Evolutionary conservation across 345 rosid genomes (phyloP).

Genomic region (Salix suchowensis): DNA sequence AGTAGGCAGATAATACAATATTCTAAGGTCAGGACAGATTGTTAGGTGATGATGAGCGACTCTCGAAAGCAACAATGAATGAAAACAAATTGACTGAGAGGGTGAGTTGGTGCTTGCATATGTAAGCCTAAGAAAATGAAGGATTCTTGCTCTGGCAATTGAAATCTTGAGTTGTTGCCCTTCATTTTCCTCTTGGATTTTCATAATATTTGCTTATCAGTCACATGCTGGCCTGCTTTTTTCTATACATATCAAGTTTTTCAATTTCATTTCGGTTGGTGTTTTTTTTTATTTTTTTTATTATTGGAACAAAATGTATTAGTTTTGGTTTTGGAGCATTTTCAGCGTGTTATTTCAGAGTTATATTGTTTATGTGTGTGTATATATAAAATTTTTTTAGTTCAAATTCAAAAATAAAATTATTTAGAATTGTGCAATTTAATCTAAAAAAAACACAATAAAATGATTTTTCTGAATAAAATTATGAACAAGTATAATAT

Average conservation of each 20-base stretch:
- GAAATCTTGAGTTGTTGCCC: not conserved
- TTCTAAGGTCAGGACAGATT: not conserved
- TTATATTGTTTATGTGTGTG: too few species aligned
- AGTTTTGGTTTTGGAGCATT: too few species aligned
- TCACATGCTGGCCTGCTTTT: slow-evolving; percentile 1
- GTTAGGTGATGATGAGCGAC: not conserved
- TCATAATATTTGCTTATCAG: not conserved
- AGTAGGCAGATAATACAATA: not conserved
- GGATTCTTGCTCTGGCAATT: not conserved
- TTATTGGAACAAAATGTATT: too few species aligned
- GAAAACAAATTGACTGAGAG: not conserved
- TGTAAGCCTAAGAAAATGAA: not conserved
- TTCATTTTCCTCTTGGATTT: not conserved
- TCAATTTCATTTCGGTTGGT: too few species aligned
- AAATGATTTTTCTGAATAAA: too few species aligned
- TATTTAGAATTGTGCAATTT: too few species aligned
- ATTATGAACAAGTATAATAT: too few species aligned
- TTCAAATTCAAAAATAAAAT: too few species aligned
- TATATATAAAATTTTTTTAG: too few species aligned
- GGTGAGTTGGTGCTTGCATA: not conserved
- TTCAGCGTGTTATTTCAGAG: too few species aligned
- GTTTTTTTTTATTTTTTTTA: too few species aligned
- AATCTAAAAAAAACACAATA: too few species aligned
- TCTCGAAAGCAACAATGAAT: not conserved
- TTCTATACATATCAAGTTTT: not conserved